Conservation (phyloP, 2,329 filamentous ascomycete genomes). For the Colletotrichum limetticola region DNA sequence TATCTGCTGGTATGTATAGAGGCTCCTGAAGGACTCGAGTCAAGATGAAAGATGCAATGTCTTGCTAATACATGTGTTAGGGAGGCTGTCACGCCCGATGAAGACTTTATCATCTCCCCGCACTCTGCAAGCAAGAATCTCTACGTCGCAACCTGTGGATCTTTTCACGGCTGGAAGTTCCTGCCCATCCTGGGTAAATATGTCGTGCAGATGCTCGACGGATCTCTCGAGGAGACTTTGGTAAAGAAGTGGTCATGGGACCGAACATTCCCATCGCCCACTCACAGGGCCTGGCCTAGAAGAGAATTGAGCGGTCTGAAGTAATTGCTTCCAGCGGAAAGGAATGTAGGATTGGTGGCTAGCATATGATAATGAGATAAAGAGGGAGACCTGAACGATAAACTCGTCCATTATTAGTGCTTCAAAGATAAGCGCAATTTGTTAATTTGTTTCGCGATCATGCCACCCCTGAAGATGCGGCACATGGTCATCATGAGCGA, state of each 20-base stretch:
- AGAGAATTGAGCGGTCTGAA: background rate
- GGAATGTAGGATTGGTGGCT: background rate
- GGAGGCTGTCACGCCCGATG: slow-evolving; percentile 64
- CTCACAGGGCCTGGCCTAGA: slow-evolving; percentile 5
- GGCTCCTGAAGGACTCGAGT: background rate
- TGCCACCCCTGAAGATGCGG: no score
- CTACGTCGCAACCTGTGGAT: slow-evolving; percentile 64
- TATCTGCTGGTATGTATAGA: slow-evolving; percentile 61
- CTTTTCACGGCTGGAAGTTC: slow-evolving; percentile 64
- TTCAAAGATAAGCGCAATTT: no score
- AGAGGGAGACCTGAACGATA: background rate
- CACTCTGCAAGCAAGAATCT: slow-evolving; percentile 55
- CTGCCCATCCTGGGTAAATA: slow-evolving; percentile 64
- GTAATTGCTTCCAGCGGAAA: background rate
- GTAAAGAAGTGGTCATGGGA: slow-evolving; percentile 47
- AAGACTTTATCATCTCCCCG: slow-evolving; percentile 63
- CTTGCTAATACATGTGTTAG: slow-evolving; percentile 42
- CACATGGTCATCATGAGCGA: no score
- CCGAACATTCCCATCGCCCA: slow-evolving; percentile 5
- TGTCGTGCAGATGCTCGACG: slow-evolving; percentile 53
- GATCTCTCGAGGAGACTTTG: slow-evolving; percentile 45
- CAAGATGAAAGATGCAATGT: background rate
- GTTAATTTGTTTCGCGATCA: no score
- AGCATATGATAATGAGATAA: background rate
- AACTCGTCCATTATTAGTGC: background rate